A percentile compares a stretch with the other conserved stretches of the same genome.
Conservation (phyloP, 2,329 filamentous ascomycete species). For the Curvularia sp. region DNA sequence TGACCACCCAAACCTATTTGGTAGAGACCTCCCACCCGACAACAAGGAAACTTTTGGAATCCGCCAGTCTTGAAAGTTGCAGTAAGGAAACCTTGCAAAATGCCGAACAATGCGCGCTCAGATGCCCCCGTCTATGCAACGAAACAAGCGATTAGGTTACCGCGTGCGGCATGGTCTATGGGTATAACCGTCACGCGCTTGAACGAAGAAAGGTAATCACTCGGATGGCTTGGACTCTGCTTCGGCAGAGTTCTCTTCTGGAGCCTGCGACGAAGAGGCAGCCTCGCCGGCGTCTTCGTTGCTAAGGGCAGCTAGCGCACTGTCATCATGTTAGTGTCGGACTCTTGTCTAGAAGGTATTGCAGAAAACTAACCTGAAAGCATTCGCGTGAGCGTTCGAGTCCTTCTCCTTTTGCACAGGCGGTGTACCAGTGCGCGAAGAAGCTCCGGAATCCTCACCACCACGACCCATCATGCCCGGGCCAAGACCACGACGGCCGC, state of each 20-base stretch:
- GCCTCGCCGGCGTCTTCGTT: slow-evolving; percentile 62
- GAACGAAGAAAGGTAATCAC: slow-evolving; percentile 47
- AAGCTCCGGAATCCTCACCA: slow-evolving; percentile 85
- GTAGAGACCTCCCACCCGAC: slow-evolving; percentile 25
- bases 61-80: slow-evolving; percentile 30
- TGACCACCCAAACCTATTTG: slow-evolving; percentile 23
- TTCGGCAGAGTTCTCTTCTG: slow-evolving; percentile 41
- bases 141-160: slow-evolving; percentile 51
- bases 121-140: slow-evolving; percentile 52
- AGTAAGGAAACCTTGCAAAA: slow-evolving; percentile 39
- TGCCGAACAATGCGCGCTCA: slow-evolving; percentile 50
- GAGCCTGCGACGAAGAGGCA: slow-evolving; percentile 72
- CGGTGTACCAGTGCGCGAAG: slow-evolving; percentile 88
- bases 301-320: slow-evolving; percentile 63
- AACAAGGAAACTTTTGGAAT: slow-evolving; percentile 38
- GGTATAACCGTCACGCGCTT: slow-evolving; percentile 46
- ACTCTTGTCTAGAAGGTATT: not conserved
- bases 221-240: slow-evolving; percentile 46
- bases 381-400: slow-evolving; percentile 76
- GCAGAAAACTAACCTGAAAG: slow-evolving; percentile 79
- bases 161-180: slow-evolving; percentile 47
- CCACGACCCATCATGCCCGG: slow-evolving; percentile 72
- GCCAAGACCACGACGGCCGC: slow-evolving; percentile 77
- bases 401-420: slow-evolving; percentile 70
- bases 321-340: slow-evolving; percentile 39